Conservation (phyloP, 257 asterid species). For the Scutellaria minor region DNA sequence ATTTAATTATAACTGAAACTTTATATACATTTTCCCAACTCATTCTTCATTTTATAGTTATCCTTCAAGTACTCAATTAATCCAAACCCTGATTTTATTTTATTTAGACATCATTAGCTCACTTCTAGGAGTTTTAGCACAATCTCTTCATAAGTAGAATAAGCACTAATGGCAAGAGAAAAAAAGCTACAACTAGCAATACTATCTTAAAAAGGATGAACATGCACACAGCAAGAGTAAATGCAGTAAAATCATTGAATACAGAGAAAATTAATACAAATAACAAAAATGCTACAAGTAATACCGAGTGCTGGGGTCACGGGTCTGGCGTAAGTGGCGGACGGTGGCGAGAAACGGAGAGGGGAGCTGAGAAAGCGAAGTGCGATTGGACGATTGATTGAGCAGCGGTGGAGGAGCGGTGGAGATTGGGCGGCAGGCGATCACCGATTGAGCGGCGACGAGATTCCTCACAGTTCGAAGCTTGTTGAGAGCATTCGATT, state of each 20-base stretch:
- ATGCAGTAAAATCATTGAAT: background rate
- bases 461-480: constrained; percentile 46
- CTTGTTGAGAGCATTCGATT: constrained; percentile 51
- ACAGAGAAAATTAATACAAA: constrained; percentile 2
- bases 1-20: background rate
- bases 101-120: background rate
- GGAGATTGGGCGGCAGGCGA: constrained; percentile 54
- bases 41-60: background rate
- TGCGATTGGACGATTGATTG: constrained; percentile 39
- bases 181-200: background rate
- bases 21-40: background rate
- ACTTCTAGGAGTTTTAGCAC: background rate
- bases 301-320: constrained; percentile 70
- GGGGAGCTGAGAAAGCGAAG: constrained; percentile 43
- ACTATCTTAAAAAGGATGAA: no score
- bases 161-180: background rate
- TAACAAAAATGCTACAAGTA: background rate
- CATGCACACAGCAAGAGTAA: background rate
- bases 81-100: background rate
- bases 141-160: constrained; percentile 5
- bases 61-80: background rate
- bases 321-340: constrained; percentile 65
- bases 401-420: constrained; percentile 58
- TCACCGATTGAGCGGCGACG: constrained; percentile 44
- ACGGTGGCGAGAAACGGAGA: constrained; percentile 48